A percentile compares a stretch with the other conserved stretches of the same genome.
phyloP scores from a whole-genome alignment of 176 grass and related monocot genomes.

The Musa beccarii region DNA sequence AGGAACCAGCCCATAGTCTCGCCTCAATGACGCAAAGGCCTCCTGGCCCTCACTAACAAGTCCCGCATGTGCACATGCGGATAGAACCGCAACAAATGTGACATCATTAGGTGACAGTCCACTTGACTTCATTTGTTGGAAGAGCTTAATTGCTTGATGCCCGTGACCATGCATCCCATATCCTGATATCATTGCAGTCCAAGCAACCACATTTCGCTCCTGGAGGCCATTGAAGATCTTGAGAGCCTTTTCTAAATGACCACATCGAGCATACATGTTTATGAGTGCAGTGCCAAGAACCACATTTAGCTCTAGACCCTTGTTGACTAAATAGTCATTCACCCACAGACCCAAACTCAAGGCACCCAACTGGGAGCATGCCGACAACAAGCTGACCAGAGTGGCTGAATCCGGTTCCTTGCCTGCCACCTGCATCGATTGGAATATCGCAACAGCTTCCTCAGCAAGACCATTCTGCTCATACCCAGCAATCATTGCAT shows the following conservation, averaged over 20 bases:
- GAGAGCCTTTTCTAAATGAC: slow-evolving; percentile 50
- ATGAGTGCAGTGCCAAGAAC: slow-evolving; percentile 66
- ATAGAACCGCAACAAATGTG: slow-evolving; percentile 64
- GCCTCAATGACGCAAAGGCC: slow-evolving; percentile 58
- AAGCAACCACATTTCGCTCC: slow-evolving; percentile 48
- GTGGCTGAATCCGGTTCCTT: slow-evolving; percentile 48
- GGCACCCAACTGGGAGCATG: slow-evolving; percentile 54
- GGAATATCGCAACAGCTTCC: slow-evolving; percentile 41
- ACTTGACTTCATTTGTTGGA: slow-evolving; percentile 36
- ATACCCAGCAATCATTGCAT: slow-evolving; percentile 72
- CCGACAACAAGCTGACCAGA: slow-evolving; percentile 52
- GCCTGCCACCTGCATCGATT: slow-evolving; percentile 41
- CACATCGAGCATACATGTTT: slow-evolving; percentile 73
- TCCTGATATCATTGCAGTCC: slow-evolving; percentile 74
- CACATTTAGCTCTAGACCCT: slow-evolving; percentile 36
- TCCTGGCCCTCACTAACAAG: slow-evolving; percentile 40
- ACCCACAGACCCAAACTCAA: slow-evolving; percentile 58
- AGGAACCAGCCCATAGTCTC: slow-evolving; percentile 48
- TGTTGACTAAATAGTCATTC: slow-evolving; percentile 33
- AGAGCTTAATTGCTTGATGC: slow-evolving; percentile 43
- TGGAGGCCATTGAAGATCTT: slow-evolving; percentile 40
- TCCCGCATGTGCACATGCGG: slow-evolving; percentile 68
- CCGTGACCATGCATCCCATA: slow-evolving; percentile 75
- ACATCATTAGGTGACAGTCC: slow-evolving; percentile 57
- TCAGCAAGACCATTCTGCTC: slow-evolving; percentile 52